Percentiles rank a stretch among this genome's conserved stretches.
Conservation (phyloP, 257 asterid genomes). For the Solanum boliviense region DNA sequence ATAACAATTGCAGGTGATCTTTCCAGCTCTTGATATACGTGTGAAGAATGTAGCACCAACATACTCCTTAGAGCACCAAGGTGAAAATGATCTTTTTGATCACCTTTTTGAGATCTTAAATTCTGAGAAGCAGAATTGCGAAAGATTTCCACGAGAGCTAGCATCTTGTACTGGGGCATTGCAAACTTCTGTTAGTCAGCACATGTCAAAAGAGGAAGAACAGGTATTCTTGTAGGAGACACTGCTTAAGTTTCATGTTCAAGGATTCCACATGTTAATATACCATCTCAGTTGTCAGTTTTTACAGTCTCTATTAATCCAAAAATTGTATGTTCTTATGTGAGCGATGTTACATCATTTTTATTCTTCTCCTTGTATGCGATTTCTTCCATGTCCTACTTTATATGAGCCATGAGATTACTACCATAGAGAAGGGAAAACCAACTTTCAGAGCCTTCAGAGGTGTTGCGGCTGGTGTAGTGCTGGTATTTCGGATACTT, state of each 20-base stretch:
- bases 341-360: background rate
- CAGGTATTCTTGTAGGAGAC: conserved; percentile 17
- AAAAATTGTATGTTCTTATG: background rate
- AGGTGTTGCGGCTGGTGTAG: background rate
- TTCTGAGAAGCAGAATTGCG: conserved; percentile 11
- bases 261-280: background rate
- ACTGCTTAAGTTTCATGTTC: background rate
- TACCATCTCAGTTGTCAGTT: background rate
- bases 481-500: background rate
- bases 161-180: conserved; percentile 41
- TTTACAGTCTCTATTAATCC: background rate
- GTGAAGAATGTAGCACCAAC: conserved; percentile 41
- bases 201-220: conserved; percentile 40
- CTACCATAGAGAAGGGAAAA: background rate
- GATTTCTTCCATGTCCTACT: background rate
- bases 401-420: background rate
- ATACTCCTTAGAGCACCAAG: conserved; percentile 39
- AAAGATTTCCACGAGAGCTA: conserved; percentile 26
- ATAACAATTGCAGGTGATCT: conserved; percentile 27
- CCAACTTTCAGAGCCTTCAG: background rate
- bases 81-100: conserved; percentile 42
- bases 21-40: conserved; percentile 42
- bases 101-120: conserved; percentile 33
- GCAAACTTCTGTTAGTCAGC: conserved; percentile 35
- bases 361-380: background rate